Evolutionary conservation across 2,329 filamentous ascomycete species (phyloP).

Genomic region (Paecilomyces sp.): DNA sequence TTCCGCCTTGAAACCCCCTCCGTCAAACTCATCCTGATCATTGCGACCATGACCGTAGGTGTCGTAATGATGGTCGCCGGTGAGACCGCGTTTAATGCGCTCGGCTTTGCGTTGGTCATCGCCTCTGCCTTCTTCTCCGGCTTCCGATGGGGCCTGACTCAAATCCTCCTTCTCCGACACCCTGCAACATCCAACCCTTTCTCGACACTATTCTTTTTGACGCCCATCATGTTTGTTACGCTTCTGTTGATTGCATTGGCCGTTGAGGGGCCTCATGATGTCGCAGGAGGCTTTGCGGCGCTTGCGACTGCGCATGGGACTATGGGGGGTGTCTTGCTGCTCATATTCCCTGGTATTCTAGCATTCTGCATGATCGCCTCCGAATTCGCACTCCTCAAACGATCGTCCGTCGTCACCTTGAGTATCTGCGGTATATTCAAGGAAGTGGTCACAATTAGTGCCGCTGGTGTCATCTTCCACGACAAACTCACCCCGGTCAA

Average conservation of each 20-base stretch:
- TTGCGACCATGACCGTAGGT: slow-evolving; percentile 82
- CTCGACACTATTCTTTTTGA: slow-evolving; percentile 94
- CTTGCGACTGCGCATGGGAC: slow-evolving; percentile 63
- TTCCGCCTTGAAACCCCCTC: slow-evolving; percentile 88
- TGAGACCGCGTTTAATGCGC: slow-evolving; percentile 78
- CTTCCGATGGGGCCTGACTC: slow-evolving; percentile 96
- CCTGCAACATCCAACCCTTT: slow-evolving; percentile 95
- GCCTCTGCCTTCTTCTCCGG: slow-evolving; percentile 90
- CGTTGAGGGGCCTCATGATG: slow-evolving; percentile 68
- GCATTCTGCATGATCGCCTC: slow-evolving; percentile 96
- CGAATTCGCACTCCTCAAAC: slow-evolving; percentile 90
- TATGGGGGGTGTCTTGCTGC: slow-evolving; percentile 59
- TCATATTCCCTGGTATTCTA: slow-evolving; percentile 83
- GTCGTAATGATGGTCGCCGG: slow-evolving; percentile 98
- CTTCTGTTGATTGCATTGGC: slow-evolving; percentile 74
- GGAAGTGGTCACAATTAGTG: slow-evolving; percentile 91
- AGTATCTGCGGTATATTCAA: slow-evolving; percentile 98
- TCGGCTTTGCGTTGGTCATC: slow-evolving; percentile 89
- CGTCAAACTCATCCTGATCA: slow-evolving; percentile 76
- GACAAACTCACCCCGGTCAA: slow-evolving; percentile 85
- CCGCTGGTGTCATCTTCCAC: slow-evolving; percentile 79
- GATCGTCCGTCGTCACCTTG: slow-evolving; percentile 90
- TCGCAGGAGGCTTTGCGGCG: slow-evolving; percentile 57
- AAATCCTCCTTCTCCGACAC: slow-evolving; percentile 88
- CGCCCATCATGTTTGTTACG: slow-evolving; percentile 88